Evolutionary conservation across 768 basidiomycete species (phyloP).

Genomic region (Calvatia gigantea): DNA sequence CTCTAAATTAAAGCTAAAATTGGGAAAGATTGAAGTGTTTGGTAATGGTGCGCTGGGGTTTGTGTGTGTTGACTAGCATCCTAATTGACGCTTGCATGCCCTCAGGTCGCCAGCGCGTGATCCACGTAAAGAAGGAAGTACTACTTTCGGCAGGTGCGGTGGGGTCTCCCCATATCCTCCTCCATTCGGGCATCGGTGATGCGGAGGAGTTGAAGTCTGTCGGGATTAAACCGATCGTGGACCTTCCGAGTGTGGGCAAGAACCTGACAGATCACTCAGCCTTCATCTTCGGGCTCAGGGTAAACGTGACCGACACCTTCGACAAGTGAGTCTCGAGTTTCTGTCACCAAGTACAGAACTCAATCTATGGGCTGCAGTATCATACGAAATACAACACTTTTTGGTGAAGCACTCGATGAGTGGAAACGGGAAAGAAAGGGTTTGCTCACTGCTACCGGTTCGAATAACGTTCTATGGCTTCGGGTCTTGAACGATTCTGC

Average conservation of each 20-base stretch:
- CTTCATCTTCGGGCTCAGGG: conserved; percentile 11
- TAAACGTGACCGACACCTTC: conserved; percentile 11
- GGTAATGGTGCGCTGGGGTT: conserved; percentile 6
- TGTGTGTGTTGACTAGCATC: no score
- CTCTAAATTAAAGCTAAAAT: not conserved
- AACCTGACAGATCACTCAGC: conserved; percentile 26
- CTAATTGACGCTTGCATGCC: no score
- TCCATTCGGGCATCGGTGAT: conserved; percentile 19
- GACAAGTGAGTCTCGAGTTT: not conserved
- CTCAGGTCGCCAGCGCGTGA: not conserved
- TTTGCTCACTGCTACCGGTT: conserved; percentile 8
- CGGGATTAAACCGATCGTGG: conserved; percentile 21
- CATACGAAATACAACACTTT: conserved; percentile 4
- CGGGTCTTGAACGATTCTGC: conserved; percentile 15
- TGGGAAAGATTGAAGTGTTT: not conserved
- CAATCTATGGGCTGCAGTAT: not conserved
- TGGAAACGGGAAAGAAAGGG: conserved; percentile 16
- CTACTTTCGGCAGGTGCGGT: conserved; percentile 16
- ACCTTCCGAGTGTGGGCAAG: conserved; percentile 27
- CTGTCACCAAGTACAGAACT: not conserved
- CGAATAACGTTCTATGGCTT: conserved; percentile 19
- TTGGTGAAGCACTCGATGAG: conserved; percentile 10
- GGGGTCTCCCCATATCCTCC: conserved; percentile 15
- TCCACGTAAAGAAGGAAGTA: conserved; percentile 8
- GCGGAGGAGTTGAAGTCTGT: conserved; percentile 9